Base-by-base conservation (phyloP, 306 rosid species). In the Glycyrrhiza uralensis region DNA sequence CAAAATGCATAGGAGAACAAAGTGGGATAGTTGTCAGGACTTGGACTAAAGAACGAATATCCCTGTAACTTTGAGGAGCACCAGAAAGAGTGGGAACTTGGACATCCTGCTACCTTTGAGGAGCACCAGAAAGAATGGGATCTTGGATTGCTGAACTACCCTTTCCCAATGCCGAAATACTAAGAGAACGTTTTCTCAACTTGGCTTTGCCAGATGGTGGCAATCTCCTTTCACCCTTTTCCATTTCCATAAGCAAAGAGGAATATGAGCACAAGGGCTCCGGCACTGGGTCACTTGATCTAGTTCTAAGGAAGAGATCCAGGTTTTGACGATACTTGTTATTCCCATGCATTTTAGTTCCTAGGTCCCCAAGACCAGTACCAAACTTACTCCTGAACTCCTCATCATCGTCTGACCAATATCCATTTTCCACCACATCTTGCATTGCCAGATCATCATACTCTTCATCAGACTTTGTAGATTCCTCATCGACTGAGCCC, bases 401-500 rank as follows among this genome's bases (percentile, higher is more conserved):
- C 5, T 86, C 82, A 23, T 76, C 80, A 0, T 78, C n/a, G n/a
- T n/a, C 97, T 1, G 87, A 70, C 88, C 81, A 81, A 70, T 81
- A 89, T 24, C 95, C 91, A 46, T 79, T 82, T 18, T 82, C 91
- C 56, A 54, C 63, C 50, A 75, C 18, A 22, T 91, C 94, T 82
- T 76, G 87, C 96, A 91, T 87, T 63, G 96, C 96, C 50, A 93
- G 87, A 79, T 93, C 98, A 13, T 93, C 97, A 26, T 93, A 93
- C 87, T 93, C 97, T 68, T 93, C 98, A 41, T 93, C 98, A 1
- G 98, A 89, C 70, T 93, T 87, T 7, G 97, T 89, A 15, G 98
- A 93, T 81, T 91, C 96, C 83, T 93, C 98, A 28, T 93, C 98
- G 33, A 93, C 96, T 2, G 98, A 93, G 20, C 98, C 98, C 17